Percentiles rank a stretch among this genome's conserved stretches.
These are phyloP conservation scores for Ochetophila trinervis DNA, from an alignment of 306 rosid genomes.

Conservation along the genomic window DNA sequence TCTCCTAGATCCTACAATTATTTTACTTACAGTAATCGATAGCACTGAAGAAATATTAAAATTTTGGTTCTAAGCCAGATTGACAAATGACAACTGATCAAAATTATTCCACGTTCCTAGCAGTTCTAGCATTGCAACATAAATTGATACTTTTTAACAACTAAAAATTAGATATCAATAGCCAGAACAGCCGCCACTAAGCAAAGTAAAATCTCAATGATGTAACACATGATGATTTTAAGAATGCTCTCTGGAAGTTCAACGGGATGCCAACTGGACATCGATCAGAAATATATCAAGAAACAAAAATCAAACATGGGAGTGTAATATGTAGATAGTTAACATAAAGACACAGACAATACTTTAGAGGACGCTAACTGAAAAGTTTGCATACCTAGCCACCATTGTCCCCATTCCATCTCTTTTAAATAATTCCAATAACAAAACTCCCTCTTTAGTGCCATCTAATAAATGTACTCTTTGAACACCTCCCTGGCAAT, in stretches of 20 bases:
- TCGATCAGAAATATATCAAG: not conserved
- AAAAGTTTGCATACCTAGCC: conserved; percentile 67
- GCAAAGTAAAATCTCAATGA: too few species aligned
- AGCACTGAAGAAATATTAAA: too few species aligned
- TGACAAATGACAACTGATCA: too few species aligned
- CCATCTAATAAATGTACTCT: conserved; percentile 98
- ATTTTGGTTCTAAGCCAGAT: too few species aligned
- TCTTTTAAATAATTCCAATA: conserved; percentile 91
- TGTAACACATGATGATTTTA: not conserved
- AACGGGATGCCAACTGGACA: not conserved
- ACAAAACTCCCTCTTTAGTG: conserved; percentile 80
- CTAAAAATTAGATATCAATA: too few species aligned
- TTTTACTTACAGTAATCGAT: not conserved
- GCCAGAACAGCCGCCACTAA: too few species aligned
- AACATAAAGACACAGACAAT: not conserved
- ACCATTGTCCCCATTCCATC: conserved; percentile 99
- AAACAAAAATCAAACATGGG: not conserved
- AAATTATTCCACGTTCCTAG: too few species aligned
- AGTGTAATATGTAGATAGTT: not conserved
- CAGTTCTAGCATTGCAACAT: too few species aligned
- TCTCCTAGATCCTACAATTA: not conserved
- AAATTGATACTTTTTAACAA: too few species aligned
- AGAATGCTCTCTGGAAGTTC: not conserved
- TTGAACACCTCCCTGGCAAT: conserved; percentile 92
- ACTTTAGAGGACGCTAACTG: not conserved